These are phyloP conservation scores for Umbelopsis sp. DNA, from an alignment of 192 early-diverging fungal genomes.

Conservation along the genomic window DNA sequence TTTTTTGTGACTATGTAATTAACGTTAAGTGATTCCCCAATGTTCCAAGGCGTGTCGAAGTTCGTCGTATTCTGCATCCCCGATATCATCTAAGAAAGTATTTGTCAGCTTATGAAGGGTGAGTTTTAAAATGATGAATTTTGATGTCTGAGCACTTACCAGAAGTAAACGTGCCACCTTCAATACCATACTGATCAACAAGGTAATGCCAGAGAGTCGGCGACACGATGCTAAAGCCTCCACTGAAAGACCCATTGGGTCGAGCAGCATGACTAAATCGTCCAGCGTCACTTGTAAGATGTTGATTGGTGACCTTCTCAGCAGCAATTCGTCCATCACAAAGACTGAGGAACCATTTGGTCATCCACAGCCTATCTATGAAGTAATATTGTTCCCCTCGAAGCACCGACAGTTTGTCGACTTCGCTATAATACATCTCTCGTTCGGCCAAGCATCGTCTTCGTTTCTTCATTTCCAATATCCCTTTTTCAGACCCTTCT, in stretches of 20 bases:
- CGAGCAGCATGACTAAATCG: conserved; percentile 20
- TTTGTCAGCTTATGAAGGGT: neutral
- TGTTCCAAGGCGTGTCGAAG: conserved; percentile 5
- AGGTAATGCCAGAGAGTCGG: conserved; percentile 36
- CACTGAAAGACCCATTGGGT: conserved; percentile 32
- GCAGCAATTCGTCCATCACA: conserved; percentile 39
- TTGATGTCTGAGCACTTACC: conserved; percentile 13
- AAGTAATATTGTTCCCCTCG: conserved; percentile 28
- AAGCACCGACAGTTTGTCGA: conserved; percentile 17
- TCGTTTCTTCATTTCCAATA: conserved; percentile 23
- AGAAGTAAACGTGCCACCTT: conserved; percentile 28
- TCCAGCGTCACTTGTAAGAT: conserved; percentile 21
- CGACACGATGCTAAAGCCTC: conserved; percentile 36
- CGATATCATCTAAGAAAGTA: conserved; percentile 23
- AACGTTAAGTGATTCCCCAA: neutral
- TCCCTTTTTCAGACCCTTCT: conserved; percentile 25
- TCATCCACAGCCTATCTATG: conserved; percentile 36
- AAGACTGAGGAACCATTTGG: conserved; percentile 34
- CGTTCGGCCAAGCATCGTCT: conserved; percentile 35
- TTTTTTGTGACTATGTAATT: neutral
- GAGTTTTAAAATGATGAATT: neutral
- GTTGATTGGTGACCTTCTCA: conserved; percentile 28
- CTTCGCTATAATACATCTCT: conserved; percentile 15
- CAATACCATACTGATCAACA: conserved; percentile 28
- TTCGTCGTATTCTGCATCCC: conserved; percentile 13